phyloP scores from a whole-genome alignment of 1,284 basidiomycete species.

The Ustilago nuda region DNA sequence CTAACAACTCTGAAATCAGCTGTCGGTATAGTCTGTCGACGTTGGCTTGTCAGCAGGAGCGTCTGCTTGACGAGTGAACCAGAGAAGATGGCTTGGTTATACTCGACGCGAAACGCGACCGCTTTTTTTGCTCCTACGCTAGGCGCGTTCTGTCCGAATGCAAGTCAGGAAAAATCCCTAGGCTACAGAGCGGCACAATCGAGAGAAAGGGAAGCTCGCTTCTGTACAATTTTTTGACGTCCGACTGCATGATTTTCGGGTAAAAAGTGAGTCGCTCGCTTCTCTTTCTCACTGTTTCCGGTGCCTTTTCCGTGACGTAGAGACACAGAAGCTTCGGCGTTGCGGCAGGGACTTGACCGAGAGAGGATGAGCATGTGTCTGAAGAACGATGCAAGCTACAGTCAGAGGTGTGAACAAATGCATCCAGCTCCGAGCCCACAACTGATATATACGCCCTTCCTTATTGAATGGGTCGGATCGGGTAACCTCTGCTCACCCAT shows the following conservation, averaged over 20 bases:
- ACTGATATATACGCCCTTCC: slow-evolving; percentile 9
- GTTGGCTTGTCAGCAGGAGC: no score
- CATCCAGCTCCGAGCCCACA: slow-evolving; percentile 15
- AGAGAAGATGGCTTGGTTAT: background rate
- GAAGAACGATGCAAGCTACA: background rate
- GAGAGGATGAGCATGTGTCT: slow-evolving; percentile 4
- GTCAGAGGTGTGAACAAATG: background rate
- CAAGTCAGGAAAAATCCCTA: background rate
- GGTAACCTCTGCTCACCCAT: background rate
- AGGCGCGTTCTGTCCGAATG: slow-evolving; percentile 10
- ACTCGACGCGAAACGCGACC: slow-evolving; percentile 7
- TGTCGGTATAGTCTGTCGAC: no score
- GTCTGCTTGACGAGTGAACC: background rate
- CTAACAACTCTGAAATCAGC: background rate
- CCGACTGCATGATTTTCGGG: slow-evolving; percentile 16
- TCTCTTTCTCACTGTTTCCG: slow-evolving; percentile 1
- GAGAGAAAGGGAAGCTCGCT: background rate
- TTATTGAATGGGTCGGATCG: background rate
- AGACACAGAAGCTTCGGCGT: slow-evolving; percentile 3
- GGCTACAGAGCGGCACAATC: background rate
- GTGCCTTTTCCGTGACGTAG: background rate
- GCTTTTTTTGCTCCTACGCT: background rate
- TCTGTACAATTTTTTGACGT: slow-evolving; percentile 15
- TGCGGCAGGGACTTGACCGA: slow-evolving; percentile 9
- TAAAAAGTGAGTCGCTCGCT: slow-evolving; percentile 10